Percentiles rank a stretch among this genome's conserved stretches.
Conservation (phyloP, 2,329 filamentous ascomycete genomes). For the Anthostomella pinea region DNA sequence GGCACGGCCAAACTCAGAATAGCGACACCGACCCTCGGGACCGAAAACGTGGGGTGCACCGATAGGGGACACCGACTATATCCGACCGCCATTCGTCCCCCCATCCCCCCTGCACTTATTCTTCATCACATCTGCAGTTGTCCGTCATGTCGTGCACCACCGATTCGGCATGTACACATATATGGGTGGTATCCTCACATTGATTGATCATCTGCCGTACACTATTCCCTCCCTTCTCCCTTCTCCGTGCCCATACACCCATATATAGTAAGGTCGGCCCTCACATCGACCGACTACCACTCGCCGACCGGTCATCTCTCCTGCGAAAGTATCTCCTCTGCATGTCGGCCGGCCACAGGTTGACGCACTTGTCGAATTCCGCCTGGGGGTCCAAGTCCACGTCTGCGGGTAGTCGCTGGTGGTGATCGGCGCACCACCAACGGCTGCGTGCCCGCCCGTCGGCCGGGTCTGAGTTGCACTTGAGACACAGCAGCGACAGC, state of each 20-base stretch:
- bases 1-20: no score
- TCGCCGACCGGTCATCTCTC: conserved; percentile 1
- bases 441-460: conserved; percentile 1
- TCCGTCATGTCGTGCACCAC: no score
- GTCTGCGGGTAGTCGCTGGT: not conserved
- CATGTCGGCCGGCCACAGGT: conserved; percentile 2
- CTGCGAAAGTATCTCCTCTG: conserved; percentile 4
- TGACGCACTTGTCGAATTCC: conserved; percentile 3
- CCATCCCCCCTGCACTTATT: no score
- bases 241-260: not conserved
- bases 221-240: no score
- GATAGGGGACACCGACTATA: no score
- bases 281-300: not conserved
- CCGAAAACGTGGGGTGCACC: no score
- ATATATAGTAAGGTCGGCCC: not conserved
- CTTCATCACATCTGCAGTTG: no score
- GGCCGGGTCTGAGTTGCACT: conserved; percentile 10
- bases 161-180: no score
- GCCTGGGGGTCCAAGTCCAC: not conserved
- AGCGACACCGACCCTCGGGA: no score
- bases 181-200: no score
- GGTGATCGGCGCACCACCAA: conserved; percentile 7
- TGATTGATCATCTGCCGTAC: no score
- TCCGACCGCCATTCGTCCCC: no score
- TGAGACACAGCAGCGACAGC: conserved; percentile 5